Evolutionary conservation across 352 stramenopile genomes (phyloP).

Genomic region (Hyaloperonospora brassicae): DNA sequence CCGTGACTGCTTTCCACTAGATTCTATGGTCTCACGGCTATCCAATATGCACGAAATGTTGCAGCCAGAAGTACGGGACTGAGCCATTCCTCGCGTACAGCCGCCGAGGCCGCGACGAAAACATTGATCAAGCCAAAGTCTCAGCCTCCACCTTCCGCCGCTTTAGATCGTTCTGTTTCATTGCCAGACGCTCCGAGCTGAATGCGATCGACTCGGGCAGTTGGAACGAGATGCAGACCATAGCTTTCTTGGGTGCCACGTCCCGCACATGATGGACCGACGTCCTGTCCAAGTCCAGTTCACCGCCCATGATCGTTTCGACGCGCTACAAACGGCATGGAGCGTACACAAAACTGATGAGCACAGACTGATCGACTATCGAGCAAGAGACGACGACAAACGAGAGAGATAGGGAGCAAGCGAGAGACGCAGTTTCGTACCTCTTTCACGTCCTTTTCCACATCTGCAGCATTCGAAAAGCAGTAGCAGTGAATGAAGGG

Average conservation of each 20-base stretch:
- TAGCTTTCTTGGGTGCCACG: constrained; percentile 95
- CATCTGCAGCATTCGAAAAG: constrained; percentile 84
- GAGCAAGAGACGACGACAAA: too few relatives aligned
- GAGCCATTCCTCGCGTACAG: constrained; percentile 9
- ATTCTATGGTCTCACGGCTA: too few relatives aligned
- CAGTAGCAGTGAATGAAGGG: constrained; percentile 93
- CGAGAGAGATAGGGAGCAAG: too few relatives aligned
- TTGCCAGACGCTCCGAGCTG: constrained; percentile 37
- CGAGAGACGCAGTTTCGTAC: constrained; percentile 18
- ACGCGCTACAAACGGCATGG: constrained; percentile 36
- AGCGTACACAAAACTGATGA: constrained; percentile 3
- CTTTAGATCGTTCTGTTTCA: constrained; percentile 37
- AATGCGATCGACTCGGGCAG: constrained; percentile 75
- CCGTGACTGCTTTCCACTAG: too few relatives aligned
- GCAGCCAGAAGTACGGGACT: too few relatives aligned
- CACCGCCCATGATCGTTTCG: constrained; percentile 53
- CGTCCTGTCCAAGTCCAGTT: constrained; percentile 42
- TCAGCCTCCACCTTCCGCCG: constrained; percentile 34
- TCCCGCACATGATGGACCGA: constrained; percentile 89
- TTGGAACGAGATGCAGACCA: constrained; percentile 95
- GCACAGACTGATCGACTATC: too few relatives aligned
- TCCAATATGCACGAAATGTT: too few relatives aligned
- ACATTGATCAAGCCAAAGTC: constrained; percentile 4
- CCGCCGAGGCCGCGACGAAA: neutral
- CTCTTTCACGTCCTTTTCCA: constrained; percentile 60